These are phyloP conservation scores for Penicillium cosmopolitanum DNA, from an alignment of 495 filamentous ascomycete genomes.

Conservation along the genomic window DNA sequence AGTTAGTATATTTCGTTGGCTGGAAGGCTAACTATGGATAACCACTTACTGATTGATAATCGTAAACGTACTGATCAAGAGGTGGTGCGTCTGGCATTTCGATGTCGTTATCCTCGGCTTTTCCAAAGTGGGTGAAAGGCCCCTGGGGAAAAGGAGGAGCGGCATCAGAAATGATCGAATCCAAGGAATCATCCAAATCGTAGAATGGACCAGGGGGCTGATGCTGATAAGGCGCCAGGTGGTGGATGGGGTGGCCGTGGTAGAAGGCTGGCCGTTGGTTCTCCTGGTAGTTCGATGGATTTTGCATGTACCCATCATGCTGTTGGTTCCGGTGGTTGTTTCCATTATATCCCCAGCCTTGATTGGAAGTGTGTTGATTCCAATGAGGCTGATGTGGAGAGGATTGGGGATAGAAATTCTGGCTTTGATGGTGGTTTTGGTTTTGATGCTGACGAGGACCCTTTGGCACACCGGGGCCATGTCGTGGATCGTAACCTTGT, in stretches of 20 bases:
- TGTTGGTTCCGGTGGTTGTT: not conserved
- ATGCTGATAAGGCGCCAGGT: not conserved
- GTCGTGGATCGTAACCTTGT: not conserved
- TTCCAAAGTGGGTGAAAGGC: not conserved
- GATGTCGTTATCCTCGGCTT: not conserved
- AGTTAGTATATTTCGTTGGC: not conserved
- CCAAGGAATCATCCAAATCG: not conserved
- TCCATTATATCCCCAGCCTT: not conserved
- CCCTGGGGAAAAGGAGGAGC: not conserved
- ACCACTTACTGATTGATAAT: not conserved
- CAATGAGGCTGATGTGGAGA: not conserved
- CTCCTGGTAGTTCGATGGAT: not conserved
- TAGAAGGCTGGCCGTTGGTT: not conserved
- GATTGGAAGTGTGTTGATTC: not conserved
- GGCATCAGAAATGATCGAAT: not conserved
- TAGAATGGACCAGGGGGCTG: not conserved
- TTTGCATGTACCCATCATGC: not conserved
- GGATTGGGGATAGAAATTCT: not conserved
- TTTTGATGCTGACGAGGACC: not conserved
- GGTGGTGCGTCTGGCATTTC: conserved; percentile 3
- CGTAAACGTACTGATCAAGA: not conserved
- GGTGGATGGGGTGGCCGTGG: not conserved
- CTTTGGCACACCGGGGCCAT: not conserved
- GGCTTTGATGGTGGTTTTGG: not conserved
- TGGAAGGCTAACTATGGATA: not conserved